These are phyloP conservation scores for Pulveroboletus frians DNA, from an alignment of 768 basidiomycete species.

Conservation along the genomic window DNA sequence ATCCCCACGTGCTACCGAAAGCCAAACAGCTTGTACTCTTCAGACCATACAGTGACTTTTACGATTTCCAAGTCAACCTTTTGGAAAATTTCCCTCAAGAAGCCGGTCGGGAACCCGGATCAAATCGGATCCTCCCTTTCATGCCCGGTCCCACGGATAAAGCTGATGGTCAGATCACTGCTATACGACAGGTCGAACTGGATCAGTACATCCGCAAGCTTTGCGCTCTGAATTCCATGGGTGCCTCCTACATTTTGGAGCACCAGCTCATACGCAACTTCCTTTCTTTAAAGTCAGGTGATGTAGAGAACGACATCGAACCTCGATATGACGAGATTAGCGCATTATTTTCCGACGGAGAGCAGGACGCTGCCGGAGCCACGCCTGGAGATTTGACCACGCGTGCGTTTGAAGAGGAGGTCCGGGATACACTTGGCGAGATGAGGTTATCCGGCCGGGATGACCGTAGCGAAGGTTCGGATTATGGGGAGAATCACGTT, in stretches of 20 bases:
- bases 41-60: conserved; percentile 96
- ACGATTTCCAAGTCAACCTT: conserved; percentile 90
- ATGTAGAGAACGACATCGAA: conserved; percentile 65
- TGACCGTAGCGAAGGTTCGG: conserved; percentile 57
- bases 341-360: conserved; percentile 39
- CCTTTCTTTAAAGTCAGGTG: conserved; percentile 80
- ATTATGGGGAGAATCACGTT: conserved; percentile 52
- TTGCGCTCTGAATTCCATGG: conserved; percentile 60
- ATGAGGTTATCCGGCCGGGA: conserved; percentile 44
- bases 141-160: conserved; percentile 93
- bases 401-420: conserved; percentile 37
- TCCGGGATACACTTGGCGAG: conserved; percentile 47
- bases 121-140: conserved; percentile 80
- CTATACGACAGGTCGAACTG: conserved; percentile 73
- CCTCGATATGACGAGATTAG: conserved; percentile 57
- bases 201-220: conserved; percentile 84
- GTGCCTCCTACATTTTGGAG: conserved; percentile 76
- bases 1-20: conserved; percentile 51
- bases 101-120: conserved; percentile 69
- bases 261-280: conserved; percentile 78
- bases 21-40: conserved; percentile 83
- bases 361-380: conserved; percentile 35
- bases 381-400: conserved; percentile 22
- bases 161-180: conserved; percentile 81
- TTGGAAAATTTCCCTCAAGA: conserved; percentile 86